Percentiles rank a stretch among this genome's conserved stretches.
Conservation (phyloP, 768 basidiomycete genomes). For the Pleurotus cornucopiae region DNA sequence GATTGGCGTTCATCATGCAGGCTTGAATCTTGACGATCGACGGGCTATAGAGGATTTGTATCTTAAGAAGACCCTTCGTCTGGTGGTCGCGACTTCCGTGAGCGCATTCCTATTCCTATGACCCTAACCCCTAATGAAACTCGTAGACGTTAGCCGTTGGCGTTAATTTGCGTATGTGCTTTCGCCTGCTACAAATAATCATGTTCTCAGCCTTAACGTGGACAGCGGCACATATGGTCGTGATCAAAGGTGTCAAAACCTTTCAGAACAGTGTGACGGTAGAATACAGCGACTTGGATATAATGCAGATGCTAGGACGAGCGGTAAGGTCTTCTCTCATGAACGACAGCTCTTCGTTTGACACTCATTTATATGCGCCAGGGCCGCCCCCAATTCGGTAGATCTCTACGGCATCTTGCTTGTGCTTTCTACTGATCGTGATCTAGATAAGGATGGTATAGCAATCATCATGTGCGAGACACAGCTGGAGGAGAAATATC, state of each 20-base stretch:
- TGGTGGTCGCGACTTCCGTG: constrained; percentile 84
- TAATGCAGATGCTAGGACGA: constrained; percentile 96
- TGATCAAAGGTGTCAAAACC: constrained; percentile 85
- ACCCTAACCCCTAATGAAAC: neutral
- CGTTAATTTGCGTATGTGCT: constrained; percentile 80
- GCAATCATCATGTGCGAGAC: constrained; percentile 82
- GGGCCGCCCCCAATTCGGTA: constrained; percentile 91
- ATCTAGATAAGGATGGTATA: constrained; percentile 73
- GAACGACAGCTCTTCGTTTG: neutral
- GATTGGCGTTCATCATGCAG: constrained; percentile 92
- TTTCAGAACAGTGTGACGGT: constrained; percentile 66
- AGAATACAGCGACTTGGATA: constrained; percentile 90
- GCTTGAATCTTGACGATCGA: constrained; percentile 71
- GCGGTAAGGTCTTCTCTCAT: constrained; percentile 48
- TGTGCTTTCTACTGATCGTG: neutral
- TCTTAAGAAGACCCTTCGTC: constrained; percentile 52
- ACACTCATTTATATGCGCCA: constrained; percentile 20
- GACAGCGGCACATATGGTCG: constrained; percentile 85
- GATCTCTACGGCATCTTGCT: constrained; percentile 1
- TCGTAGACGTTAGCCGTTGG: constrained; percentile 89
- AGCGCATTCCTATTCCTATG: constrained; percentile 20
- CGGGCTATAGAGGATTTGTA: constrained; percentile 71
- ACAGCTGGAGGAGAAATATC: constrained; percentile 69
- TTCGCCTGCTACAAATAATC: neutral
- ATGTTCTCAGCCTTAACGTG: neutral